phyloP scores from a whole-genome alignment of 1,139 yeast genomes.

The Protomyces inouyei region DNA sequence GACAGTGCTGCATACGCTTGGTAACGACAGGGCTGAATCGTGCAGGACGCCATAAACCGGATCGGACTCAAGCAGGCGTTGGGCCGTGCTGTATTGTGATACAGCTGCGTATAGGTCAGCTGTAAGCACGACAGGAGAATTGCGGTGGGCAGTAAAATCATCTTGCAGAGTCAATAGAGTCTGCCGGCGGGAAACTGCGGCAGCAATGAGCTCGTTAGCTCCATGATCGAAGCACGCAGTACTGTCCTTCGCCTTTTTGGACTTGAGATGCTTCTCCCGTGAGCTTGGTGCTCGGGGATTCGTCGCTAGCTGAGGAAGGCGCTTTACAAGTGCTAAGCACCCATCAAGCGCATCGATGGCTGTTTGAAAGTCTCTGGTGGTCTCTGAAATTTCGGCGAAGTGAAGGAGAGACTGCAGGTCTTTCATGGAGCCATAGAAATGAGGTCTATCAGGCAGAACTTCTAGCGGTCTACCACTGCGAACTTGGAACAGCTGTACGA shows the following conservation, averaged over 20 bases:
- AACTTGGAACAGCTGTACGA: neutral
- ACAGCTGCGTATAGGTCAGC: neutral
- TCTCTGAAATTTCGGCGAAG: neutral
- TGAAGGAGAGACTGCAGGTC: neutral
- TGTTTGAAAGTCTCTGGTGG: neutral
- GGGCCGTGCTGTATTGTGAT: neutral
- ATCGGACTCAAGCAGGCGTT: slow-evolving; percentile 38
- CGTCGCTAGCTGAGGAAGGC: neutral
- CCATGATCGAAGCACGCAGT: neutral
- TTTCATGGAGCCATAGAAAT: neutral
- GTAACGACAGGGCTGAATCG: slow-evolving; percentile 49
- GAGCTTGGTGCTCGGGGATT: neutral
- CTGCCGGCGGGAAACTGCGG: neutral
- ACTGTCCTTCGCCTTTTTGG: neutral
- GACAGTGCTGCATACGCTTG: slow-evolving; percentile 37
- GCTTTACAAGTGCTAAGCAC: neutral
- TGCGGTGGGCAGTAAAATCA: neutral
- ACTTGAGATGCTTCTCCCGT: neutral
- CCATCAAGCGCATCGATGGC: neutral
- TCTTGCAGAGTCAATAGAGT: too few species aligned
- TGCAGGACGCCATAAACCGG: slow-evolving; percentile 48
- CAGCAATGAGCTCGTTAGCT: neutral
- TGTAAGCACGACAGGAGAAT: neutral
- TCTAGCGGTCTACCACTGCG: neutral
- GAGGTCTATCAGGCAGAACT: neutral